These are phyloP conservation scores for maize (Zea mays) DNA, from an alignment of 176 grass and related monocot genomes.

Conservation along the genomic window Zm-B73-REFERENCE-NAM-5.0 NC_050098.1:208820501-208821000, in stretches of 20 bases:
- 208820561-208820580: constrained; percentile 38
- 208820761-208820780: constrained; percentile 53
- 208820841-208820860: constrained; percentile 85
- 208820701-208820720: constrained; percentile 62
- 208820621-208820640: constrained; percentile 68
- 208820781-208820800: constrained; percentile 53
- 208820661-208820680: constrained; percentile 67
- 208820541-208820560: constrained; percentile 16
- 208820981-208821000: constrained; percentile 34
- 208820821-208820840: constrained; percentile 88
- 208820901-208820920: constrained; percentile 82
- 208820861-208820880: constrained; percentile 83
- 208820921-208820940: constrained; percentile 74
- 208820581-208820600: constrained; percentile 60
- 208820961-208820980: background rate
- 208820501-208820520: constrained; percentile 15
- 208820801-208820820: constrained; percentile 79
- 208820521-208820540: constrained; percentile 24
- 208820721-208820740: constrained; percentile 69
- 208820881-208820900: constrained; percentile 80
- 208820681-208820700: constrained; percentile 60
- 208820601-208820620: constrained; percentile 65
- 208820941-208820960: constrained; percentile 13
- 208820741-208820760: constrained; percentile 63
- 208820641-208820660: constrained; percentile 69